Base-by-base conservation (phyloP, 129 eudicot genomes). In the Flaveria sonorensis region DNA sequence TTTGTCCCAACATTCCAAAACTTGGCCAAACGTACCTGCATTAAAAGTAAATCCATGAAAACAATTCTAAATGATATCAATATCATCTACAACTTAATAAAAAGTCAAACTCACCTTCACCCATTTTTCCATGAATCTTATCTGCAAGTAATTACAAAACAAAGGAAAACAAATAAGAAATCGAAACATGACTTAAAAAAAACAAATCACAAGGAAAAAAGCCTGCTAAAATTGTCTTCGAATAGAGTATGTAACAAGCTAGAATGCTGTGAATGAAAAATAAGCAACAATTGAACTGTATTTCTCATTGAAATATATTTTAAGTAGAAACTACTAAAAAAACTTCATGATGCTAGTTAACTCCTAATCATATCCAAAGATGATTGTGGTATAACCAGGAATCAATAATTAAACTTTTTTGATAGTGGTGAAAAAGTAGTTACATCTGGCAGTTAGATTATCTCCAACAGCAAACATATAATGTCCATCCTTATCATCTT, bases 401-500 rank as follows among this genome's bases (percentile, higher is more conserved):
- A 16, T 48, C 86, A 87, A 84, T 15, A 4, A 78, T 4, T 51
- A 30, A 83, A 59, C n/a, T 62, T 78, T 20, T 79, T 66, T 80
- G 52, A 82, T 78, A 72, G 76, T 86, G 75, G 65, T 79, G 64
- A 85, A 78, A 78, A 82, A 85, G 90, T 88, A 85, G 79, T 91
- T 92, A 92, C 97, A 92, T 90, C 97, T 88, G 64, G 97, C 75
- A 42, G 97, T 92, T 87, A 92, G 83, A 92, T 92, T 89, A 80
- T 92, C 97, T 83, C 97, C 97, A 81, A 92, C 77, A 66, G 88
- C 96, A 84, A 92, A 92, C 71, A 82, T 82, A 87, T 81, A 92
- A 85, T 92, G 97, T 32, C 97, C 97, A 76, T 92, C 97, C 76
- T 92, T 92, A 88, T 92, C 97, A 77, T 89, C 97, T 82, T 87